Conservation (phyloP, 176 grass and related monocot species). For the Puccinellia tenuiflora region DNA sequence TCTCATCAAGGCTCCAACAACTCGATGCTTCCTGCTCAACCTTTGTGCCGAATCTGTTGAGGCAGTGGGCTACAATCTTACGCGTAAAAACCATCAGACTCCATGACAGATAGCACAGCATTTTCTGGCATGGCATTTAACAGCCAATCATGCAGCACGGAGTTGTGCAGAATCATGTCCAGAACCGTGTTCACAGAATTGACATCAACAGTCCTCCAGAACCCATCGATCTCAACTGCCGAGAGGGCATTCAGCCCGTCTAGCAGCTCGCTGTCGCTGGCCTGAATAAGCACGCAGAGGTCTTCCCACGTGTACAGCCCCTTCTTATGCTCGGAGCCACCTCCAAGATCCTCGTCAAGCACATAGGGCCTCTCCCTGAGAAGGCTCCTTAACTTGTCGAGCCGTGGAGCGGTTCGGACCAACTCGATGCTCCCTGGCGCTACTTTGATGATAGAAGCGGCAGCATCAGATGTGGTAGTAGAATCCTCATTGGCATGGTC, state of each 20-base stretch:
- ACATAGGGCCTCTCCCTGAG: slow-evolving; percentile 62
- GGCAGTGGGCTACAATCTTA: slow-evolving; percentile 59
- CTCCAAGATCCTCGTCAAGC: slow-evolving; percentile 69
- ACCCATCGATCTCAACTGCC: slow-evolving; percentile 74
- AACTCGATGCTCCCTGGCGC: slow-evolving; percentile 78
- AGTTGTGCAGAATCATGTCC: slow-evolving; percentile 79
- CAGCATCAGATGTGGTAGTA: background rate
- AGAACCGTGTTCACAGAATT: slow-evolving; percentile 57
- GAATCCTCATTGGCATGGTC: background rate
- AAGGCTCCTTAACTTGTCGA: slow-evolving; percentile 68
- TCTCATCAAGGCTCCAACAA: slow-evolving; percentile 69
- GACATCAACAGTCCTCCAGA: slow-evolving; percentile 68
- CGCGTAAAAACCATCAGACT: slow-evolving; percentile 59
- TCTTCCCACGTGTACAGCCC: slow-evolving; percentile 74
- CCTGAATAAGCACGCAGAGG: slow-evolving; percentile 65
- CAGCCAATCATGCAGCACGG: slow-evolving; percentile 81
- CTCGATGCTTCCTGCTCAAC: slow-evolving; percentile 28
- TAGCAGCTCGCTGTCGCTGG: slow-evolving; percentile 73
- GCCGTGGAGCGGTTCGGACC: slow-evolving; percentile 54
- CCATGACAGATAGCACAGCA: slow-evolving; percentile 58
- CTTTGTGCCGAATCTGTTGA: slow-evolving; percentile 61
- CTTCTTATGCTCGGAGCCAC: background rate
- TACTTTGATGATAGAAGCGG: slow-evolving; percentile 67
- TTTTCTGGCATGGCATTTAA: slow-evolving; percentile 56
- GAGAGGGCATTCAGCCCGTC: slow-evolving; percentile 58